A percentile compares a stretch with the other conserved stretches of the same genome.
These are phyloP conservation scores for Rhypophila decipiens DNA, from an alignment of 495 filamentous ascomycete genomes.

Conservation along the genomic window DNA sequence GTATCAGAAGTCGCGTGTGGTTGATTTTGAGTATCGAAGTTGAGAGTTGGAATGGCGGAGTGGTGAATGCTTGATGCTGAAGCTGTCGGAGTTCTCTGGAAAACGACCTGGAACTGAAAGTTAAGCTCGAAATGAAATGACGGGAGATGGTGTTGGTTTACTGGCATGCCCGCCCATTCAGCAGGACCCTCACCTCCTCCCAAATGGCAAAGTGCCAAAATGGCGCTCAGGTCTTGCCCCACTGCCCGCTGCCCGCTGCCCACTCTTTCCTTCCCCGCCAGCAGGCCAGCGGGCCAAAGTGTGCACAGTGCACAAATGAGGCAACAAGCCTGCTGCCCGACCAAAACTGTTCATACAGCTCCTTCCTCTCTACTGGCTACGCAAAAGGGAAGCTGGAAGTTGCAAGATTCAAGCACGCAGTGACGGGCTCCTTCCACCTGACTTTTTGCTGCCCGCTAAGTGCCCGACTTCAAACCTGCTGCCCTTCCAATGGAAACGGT, in stretches of 20 bases:
- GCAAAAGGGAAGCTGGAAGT: no score
- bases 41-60: background rate
- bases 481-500: no score
- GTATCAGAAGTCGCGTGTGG: conserved; percentile 1
- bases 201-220: no score
- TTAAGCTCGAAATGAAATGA: conserved; percentile 23
- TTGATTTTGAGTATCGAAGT: background rate
- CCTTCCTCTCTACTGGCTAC: no score
- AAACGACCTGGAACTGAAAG: conserved; percentile 10
- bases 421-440: no score
- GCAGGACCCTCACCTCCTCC: background rate
- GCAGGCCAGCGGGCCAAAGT: no score
- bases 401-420: no score
- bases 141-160: conserved; percentile 13
- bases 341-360: no score
- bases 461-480: no score
- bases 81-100: conserved; percentile 10
- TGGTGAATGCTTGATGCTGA: conserved; percentile 6
- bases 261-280: background rate
- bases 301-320: no score
- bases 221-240: background rate
- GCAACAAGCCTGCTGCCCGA: no score
- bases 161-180: conserved; percentile 17
- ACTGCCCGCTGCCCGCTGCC: background rate
- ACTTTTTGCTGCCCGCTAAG: no score